Evolutionary conservation across 345 rosid species (phyloP).

Genomic region (Salix viminalis): DNA sequence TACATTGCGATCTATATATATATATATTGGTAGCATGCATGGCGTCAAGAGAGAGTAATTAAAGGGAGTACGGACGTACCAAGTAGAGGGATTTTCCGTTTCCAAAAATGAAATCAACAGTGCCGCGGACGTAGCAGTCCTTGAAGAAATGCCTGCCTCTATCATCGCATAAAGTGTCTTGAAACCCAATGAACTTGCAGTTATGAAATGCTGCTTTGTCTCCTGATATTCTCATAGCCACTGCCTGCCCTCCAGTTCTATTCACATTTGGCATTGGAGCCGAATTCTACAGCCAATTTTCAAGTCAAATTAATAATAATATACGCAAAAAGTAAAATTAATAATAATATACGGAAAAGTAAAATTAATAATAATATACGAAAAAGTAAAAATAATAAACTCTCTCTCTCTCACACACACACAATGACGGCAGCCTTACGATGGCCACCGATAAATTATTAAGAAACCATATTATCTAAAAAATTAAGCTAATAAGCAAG

Average conservation of each 20-base stretch:
- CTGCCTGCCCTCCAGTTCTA: conserved; percentile 37
- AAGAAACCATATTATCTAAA: accelerated
- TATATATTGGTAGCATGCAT: too few relatives aligned
- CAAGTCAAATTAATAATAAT: background rate
- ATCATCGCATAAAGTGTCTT: conserved; percentile 52
- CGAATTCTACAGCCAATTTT: conserved; percentile 24
- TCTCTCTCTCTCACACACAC: too few relatives aligned
- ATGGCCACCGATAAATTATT: too few relatives aligned
- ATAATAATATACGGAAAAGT: too few relatives aligned
- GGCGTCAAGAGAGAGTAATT: background rate
- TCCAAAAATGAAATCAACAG: conserved; percentile 51
- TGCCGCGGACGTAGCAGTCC: conserved; percentile 41
- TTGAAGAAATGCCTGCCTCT: conserved; percentile 43
- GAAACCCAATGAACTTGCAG: conserved; percentile 40
- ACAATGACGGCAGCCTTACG: too few relatives aligned
- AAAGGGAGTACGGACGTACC: conserved; percentile 27
- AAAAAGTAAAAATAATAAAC: too few relatives aligned
- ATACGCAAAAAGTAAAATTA: background rate
- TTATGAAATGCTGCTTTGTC: conserved; percentile 44
- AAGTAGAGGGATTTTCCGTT: conserved; percentile 45
- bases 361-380: too few relatives aligned
- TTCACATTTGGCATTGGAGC: conserved; percentile 44
- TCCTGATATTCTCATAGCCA: conserved; percentile 45
- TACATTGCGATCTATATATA: background rate
- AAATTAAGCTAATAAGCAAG: accelerated